phyloP scores from a whole-genome alignment of 345 rosid genomes.

The Orychophragmus violaceus region DNA sequence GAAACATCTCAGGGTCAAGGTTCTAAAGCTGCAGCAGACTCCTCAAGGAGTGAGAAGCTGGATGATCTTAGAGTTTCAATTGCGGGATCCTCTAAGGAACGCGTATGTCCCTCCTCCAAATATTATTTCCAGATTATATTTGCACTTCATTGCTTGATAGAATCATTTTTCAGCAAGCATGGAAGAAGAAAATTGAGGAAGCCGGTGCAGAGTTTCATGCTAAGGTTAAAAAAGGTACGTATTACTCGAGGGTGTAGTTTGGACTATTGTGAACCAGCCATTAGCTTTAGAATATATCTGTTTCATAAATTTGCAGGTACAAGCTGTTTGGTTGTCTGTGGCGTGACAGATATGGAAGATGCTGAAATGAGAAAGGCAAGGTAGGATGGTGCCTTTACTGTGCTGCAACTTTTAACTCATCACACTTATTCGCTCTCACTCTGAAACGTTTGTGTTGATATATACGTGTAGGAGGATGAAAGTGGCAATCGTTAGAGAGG shows the following conservation, averaged over 20 bases:
- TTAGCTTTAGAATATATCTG: background rate
- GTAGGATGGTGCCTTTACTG: constrained; percentile 38
- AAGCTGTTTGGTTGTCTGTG: constrained; percentile 74
- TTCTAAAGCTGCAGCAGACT: constrained; percentile 37
- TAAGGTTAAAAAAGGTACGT: constrained; percentile 67
- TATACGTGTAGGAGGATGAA: constrained; percentile 74
- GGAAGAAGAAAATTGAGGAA: constrained; percentile 73
- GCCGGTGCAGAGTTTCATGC: constrained; percentile 71
- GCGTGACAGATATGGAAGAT: constrained; percentile 40
- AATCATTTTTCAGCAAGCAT: constrained; percentile 53
- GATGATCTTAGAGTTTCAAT: constrained; percentile 65
- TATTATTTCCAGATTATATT: background rate
- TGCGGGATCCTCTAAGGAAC: constrained; percentile 52
- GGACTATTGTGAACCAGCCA: background rate
- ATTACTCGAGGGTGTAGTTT: background rate
- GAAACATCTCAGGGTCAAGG: constrained; percentile 40
- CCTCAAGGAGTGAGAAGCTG: constrained; percentile 58
- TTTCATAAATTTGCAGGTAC: constrained; percentile 54
- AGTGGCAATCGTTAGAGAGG: constrained; percentile 76
- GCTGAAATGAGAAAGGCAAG: constrained; percentile 78
- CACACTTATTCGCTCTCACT: background rate
- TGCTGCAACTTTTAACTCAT: constrained; percentile 16
- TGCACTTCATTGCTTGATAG: constrained; percentile 18
- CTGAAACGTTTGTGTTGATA: background rate
- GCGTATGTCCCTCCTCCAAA: constrained; percentile 34